These are phyloP conservation scores for Sarcomyxa edulis DNA, from an alignment of 768 basidiomycete genomes.

Conservation along the genomic window DNA sequence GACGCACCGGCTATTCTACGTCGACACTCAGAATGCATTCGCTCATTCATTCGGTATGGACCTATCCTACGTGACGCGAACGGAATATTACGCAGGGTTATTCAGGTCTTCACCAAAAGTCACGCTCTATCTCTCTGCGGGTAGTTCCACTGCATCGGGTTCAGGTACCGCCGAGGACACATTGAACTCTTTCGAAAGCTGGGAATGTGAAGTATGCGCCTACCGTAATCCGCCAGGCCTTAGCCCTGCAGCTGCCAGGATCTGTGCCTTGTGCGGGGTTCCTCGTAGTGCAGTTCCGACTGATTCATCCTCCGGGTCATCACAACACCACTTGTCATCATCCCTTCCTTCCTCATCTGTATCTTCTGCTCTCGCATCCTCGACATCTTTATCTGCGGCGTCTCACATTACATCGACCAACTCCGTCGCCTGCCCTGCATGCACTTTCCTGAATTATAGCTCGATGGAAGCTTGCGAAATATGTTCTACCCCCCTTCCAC, in stretches of 20 bases:
- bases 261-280: slow-evolving; percentile 83
- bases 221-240: slow-evolving; percentile 75
- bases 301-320: slow-evolving; percentile 16
- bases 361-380: slow-evolving; percentile 35
- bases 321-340: slow-evolving; percentile 25
- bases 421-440: slow-evolving; percentile 69
- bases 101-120: slow-evolving; percentile 89
- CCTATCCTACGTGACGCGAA: slow-evolving; percentile 61
- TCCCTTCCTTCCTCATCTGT: slow-evolving; percentile 27
- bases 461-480: slow-evolving; percentile 78
- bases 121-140: slow-evolving; percentile 60
- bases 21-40: slow-evolving; percentile 46
- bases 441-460: slow-evolving; percentile 89
- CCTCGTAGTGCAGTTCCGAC: slow-evolving; percentile 39
- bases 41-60: slow-evolving; percentile 63
- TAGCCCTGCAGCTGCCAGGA: slow-evolving; percentile 60
- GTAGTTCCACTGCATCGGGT: slow-evolving; percentile 16
- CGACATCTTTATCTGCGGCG: slow-evolving; percentile 26
- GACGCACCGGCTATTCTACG: slow-evolving; percentile 82
- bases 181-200: slow-evolving; percentile 41
- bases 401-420: slow-evolving; percentile 23
- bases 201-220: slow-evolving; percentile 89
- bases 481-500: slow-evolving; percentile 61
- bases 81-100: slow-evolving; percentile 86
- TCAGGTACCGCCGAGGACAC: slow-evolving; percentile 15